Evolutionary conservation across 75 land plant genomes (phyloP), one percentile per base, ranked within the genome.

Genomic region (Selaginella moellendorffii): DNA sequence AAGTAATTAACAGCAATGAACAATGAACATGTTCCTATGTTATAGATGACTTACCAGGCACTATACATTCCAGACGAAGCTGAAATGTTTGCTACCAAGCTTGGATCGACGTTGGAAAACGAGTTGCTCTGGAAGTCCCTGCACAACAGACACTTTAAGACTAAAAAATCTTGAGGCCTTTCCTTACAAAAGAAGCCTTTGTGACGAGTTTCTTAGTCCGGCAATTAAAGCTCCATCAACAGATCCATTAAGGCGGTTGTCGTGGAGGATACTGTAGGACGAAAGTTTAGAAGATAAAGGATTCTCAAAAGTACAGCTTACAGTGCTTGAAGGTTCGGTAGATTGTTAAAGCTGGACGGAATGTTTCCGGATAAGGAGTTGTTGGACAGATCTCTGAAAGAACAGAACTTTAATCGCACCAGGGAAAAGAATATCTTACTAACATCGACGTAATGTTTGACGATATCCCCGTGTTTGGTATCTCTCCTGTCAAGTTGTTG

Each of bases 401-500:
- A 36, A 36, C 46, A 36, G 14, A 36, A 36, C 46, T 36, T 36
- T n/a, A n/a, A n/a, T n/a, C n/a, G n/a, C n/a, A n/a, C n/a, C n/a
- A 36, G 14, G n/a, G n/a, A n/a, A n/a, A n/a, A n/a, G n/a, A n/a
- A n/a, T n/a, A n/a, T n/a, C n/a, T n/a, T 64, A n/a, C n/a, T n/a
- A 31, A 65, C 67, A 65, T 23, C 0, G 67, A 31, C 0, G 51
- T 52, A 28, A 65, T 31, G 18, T 52, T 23, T 36, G 67, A 26
- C 28, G 60, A 65, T 51, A 52, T 24, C 22, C 42, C 51, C 20
- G 26, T 24, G 27, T 62, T 10, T 2, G 67, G 67, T 24, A 65
- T 31, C 24, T 0, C 27, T 46, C 67, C 67, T 0, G 52, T 65
- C 1, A 65, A 53, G 1, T 23, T 52, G 25, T 65, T 65, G 60